These are phyloP conservation scores for Macrolepiota albuminosa DNA, from an alignment of 768 basidiomycete genomes.

Conservation along the genomic window DNA sequence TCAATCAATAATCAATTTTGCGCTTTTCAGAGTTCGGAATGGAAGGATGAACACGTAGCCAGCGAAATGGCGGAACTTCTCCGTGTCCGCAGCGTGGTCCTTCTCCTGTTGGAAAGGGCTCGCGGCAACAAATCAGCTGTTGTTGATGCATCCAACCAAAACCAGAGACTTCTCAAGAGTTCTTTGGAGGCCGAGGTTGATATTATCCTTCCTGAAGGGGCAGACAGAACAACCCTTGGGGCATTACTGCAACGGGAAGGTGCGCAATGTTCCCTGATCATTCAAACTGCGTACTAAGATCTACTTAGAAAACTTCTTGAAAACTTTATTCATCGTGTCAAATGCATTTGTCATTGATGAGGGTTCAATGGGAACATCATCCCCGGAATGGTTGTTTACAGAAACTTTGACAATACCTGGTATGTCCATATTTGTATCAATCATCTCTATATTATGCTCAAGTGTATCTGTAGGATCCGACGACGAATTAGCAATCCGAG, in stretches of 20 bases:
- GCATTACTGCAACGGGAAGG: constrained; percentile 41
- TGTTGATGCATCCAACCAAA: background rate
- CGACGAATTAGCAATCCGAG: constrained; percentile 39
- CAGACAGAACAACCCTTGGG: constrained; percentile 20
- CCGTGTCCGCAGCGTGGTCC: constrained; percentile 52
- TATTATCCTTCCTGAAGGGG: constrained; percentile 44
- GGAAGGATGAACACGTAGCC: constrained; percentile 56
- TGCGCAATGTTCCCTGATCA: constrained; percentile 19
- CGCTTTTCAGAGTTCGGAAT: constrained; percentile 43
- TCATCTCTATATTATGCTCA: background rate
- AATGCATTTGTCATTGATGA: constrained; percentile 51
- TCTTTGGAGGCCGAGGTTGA: constrained; percentile 76
- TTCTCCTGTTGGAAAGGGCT: constrained; percentile 72
- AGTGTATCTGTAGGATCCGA: constrained; percentile 18
- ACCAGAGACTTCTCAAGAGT: constrained; percentile 52
- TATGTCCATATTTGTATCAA: constrained; percentile 19
- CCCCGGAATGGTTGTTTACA: constrained; percentile 47
- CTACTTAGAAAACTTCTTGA: constrained; percentile 53
- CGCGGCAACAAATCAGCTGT: constrained; percentile 63
- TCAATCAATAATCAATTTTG: background rate
- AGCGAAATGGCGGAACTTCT: constrained; percentile 63
- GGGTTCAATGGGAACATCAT: constrained; percentile 31
- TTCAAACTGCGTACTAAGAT: background rate
- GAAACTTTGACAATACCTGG: constrained; percentile 41
- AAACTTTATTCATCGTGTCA: constrained; percentile 79